Evolutionary conservation across 139 green algal genomes (phyloP), one percentile per base, ranked within the genome.

Genomic region (Chlamydomonas sp.): DNA sequence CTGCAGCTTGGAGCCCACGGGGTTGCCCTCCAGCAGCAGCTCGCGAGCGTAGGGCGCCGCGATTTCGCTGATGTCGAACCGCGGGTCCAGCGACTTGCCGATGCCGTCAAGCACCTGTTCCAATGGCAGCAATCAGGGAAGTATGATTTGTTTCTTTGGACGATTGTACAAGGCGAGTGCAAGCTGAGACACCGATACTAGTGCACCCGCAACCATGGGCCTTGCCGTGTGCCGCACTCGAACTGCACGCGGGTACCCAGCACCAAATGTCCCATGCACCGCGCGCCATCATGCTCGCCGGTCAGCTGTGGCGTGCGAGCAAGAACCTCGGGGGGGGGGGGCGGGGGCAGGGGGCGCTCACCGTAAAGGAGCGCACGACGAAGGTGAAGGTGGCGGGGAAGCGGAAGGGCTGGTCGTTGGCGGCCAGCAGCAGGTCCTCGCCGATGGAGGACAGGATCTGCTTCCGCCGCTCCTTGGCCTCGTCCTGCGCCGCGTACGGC

Each of bases 31-130:
- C 75, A 96, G 95, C 80, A 96, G 94, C 89, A 99, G 92, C 88
- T 99, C 95, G 63, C 96, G 92, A 0, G 97, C 98, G 91, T 99
- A 99, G 7, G 98, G 98, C 63, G 96, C 94, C 2, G 96, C 91
- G 80, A 99, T 99, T 91, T 99, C 97, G 12, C 90, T 96, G 93
- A 99, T 99, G 96, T 99, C 98, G 90, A 99, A 99, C 63, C 95
- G 91, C n/a, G 96, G 92, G 93, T 98, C 94, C 63, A 99, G 93
- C 7, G 82, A 90, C 95, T 99, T 99, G 92, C 98, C 98, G 87
- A 99, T 99, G 92, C 98, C 98, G 90, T 99, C 98, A 79, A 99
- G 94, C 96, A 84, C 20, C 73, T 17, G 31, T 75, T 75, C 15
- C 68, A 75, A 75, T n/a, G 68, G 68, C 68, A 75, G 68, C 68